Conservation (phyloP, 2,329 filamentous ascomycete species). For the Phaeophleospora eucalypticola region DNA sequence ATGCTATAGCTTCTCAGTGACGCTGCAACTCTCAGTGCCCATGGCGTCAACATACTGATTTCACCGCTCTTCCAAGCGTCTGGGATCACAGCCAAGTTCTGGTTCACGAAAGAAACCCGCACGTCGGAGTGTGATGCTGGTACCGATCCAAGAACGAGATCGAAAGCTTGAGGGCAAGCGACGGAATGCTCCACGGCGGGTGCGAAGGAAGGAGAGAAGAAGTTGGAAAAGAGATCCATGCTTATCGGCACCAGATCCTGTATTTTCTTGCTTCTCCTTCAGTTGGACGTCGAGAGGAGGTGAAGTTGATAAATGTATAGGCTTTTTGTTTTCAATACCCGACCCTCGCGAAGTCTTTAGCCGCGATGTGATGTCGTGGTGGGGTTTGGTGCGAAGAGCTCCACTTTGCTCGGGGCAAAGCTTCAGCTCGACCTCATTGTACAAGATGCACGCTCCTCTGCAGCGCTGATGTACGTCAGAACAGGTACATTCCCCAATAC, state of each 20-base stretch:
- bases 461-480: too few relatives aligned
- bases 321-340: background rate
- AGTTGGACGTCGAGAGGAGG: background rate
- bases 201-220: slow-evolving; percentile 7
- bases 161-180: slow-evolving; percentile 11
- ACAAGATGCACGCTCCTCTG: too few relatives aligned
- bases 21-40: too few relatives aligned
- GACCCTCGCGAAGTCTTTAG: too few relatives aligned
- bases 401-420: background rate
- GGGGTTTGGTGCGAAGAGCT: background rate
- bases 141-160: slow-evolving; percentile 11
- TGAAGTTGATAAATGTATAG: background rate
- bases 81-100: slow-evolving; percentile 22
- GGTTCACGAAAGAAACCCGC: slow-evolving; percentile 16
- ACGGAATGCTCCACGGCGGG: slow-evolving; percentile 8
- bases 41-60: slow-evolving; percentile 14
- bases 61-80: slow-evolving; percentile 16
- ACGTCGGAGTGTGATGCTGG: slow-evolving; percentile 14
- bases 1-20: too few relatives aligned
- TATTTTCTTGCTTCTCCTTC: too few relatives aligned
- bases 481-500: too few relatives aligned
- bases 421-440: background rate
- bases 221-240: slow-evolving; percentile 11
- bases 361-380: background rate
- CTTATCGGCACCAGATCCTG: background rate